These are phyloP conservation scores for Chytriomyces confervae DNA, from an alignment of 192 early-diverging fungal species.

Conservation along the genomic window DNA sequence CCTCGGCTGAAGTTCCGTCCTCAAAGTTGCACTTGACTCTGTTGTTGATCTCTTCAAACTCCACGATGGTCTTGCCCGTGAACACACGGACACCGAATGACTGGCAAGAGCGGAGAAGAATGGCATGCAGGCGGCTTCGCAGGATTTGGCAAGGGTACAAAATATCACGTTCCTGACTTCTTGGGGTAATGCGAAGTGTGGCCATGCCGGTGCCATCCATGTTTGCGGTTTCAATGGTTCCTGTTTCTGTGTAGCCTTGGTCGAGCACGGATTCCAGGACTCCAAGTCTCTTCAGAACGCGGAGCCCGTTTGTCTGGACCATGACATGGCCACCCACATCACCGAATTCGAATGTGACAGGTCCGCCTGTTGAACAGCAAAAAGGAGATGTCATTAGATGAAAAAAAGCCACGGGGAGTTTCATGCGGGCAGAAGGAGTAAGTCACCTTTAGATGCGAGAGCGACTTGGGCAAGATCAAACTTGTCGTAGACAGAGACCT, in stretches of 20 bases:
- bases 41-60: neutral
- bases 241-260: neutral
- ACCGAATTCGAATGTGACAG: no score
- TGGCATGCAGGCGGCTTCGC: neutral
- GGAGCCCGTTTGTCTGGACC: neutral
- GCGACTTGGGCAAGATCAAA: no score
- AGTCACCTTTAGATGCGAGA: no score
- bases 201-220: neutral
- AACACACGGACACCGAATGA: neutral
- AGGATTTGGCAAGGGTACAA: neutral
- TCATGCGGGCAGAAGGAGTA: no score
- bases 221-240: neutral
- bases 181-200: neutral
- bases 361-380: no score
- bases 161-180: neutral
- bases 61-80: neutral
- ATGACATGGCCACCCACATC: neutral
- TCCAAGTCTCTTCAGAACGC: neutral
- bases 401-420: no score
- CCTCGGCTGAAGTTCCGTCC: slow-evolving; percentile 3
- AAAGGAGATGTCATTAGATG: no score
- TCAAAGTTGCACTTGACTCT: neutral
- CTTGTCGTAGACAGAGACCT: no score
- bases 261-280: neutral
- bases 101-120: neutral